These are phyloP conservation scores for Myxozyma geophila DNA, from an alignment of 805 yeast genomes.

Conservation along the genomic window DNA sequence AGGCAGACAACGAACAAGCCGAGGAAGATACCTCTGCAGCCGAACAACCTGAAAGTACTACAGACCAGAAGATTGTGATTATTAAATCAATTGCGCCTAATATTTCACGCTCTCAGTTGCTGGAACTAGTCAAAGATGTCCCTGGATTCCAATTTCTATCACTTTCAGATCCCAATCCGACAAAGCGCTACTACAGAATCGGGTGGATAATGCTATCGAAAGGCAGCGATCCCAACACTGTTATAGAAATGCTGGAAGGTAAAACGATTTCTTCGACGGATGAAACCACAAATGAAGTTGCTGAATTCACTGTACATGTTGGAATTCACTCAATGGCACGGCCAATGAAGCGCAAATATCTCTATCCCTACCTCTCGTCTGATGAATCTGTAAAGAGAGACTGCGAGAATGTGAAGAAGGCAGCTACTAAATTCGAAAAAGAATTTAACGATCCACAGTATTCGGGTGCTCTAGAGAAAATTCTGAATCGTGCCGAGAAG, in stretches of 20 bases:
- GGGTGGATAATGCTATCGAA: conserved; percentile 31
- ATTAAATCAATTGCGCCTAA: conserved; percentile 34
- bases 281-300: conserved; percentile 10
- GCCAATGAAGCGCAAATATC: conserved; percentile 24
- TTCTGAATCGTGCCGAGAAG: conserved; percentile 22
- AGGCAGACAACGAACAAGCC: not conserved
- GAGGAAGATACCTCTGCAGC: conserved; percentile 8
- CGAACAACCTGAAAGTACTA: conserved; percentile 9
- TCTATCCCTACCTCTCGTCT: conserved; percentile 17
- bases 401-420: conserved; percentile 14
- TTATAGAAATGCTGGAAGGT: conserved; percentile 29
- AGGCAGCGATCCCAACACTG: conserved; percentile 22
- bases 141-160: conserved; percentile 33
- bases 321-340: conserved; percentile 25
- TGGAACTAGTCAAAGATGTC: conserved; percentile 18
- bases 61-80: conserved; percentile 21
- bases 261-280: conserved; percentile 13
- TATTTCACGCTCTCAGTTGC: conserved; percentile 21
- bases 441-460: conserved; percentile 25
- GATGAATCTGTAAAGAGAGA: conserved; percentile 19
- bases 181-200: conserved; percentile 25
- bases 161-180: conserved; percentile 35
- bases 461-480: conserved; percentile 15
- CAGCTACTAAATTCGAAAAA: conserved; percentile 24
- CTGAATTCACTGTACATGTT: conserved; percentile 29